A percentile compares a stretch with the other conserved stretches of the same genome.
phyloP scores from a whole-genome alignment of 768 basidiomycete genomes.

The Crepidotus variabilis region DNA sequence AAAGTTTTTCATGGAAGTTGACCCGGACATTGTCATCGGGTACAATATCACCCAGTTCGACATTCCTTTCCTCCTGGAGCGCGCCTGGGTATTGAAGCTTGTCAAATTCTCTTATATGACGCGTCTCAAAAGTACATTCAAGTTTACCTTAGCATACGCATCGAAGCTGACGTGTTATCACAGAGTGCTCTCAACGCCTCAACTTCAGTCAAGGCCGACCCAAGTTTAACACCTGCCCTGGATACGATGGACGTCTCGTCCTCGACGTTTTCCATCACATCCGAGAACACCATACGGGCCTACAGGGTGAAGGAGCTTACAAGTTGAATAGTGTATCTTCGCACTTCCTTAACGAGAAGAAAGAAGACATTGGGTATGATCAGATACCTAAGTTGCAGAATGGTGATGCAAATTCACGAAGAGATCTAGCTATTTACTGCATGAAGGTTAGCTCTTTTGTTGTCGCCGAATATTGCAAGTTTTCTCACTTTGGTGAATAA shows the following conservation, averaged over 20 bases:
- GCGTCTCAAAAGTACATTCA: conserved; percentile 55
- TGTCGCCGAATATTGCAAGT: conserved; percentile 2
- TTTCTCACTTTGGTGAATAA: background rate
- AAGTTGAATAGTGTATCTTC: conserved; percentile 91
- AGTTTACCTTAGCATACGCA: background rate
- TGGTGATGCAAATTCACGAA: conserved; percentile 80
- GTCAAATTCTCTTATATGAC: conserved; percentile 66
- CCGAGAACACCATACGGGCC: conserved; percentile 72
- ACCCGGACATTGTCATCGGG: conserved; percentile 92
- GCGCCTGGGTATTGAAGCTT: conserved; percentile 70
- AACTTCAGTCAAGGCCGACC: conserved; percentile 75
- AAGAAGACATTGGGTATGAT: conserved; percentile 92
- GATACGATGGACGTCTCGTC: conserved; percentile 82
- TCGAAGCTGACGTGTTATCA: conserved; percentile 3
- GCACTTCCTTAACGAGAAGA: conserved; percentile 90
- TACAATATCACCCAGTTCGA: conserved; percentile 94
- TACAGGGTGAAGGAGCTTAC: conserved; percentile 74
- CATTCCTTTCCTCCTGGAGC: conserved; percentile 87
- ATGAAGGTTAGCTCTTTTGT: conserved; percentile 60
- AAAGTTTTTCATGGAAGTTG: conserved; percentile 79
- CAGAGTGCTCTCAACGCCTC: conserved; percentile 43
- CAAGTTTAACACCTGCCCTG: conserved; percentile 53
- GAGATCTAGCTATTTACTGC: conserved; percentile 91
- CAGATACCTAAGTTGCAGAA: conserved; percentile 93
- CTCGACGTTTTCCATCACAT: conserved; percentile 92